A percentile compares a stretch with the other conserved stretches of the same genome.
Evolutionary conservation across 495 filamentous ascomycete genomes (phyloP).

Genomic region (Penicillium coffeae): DNA sequence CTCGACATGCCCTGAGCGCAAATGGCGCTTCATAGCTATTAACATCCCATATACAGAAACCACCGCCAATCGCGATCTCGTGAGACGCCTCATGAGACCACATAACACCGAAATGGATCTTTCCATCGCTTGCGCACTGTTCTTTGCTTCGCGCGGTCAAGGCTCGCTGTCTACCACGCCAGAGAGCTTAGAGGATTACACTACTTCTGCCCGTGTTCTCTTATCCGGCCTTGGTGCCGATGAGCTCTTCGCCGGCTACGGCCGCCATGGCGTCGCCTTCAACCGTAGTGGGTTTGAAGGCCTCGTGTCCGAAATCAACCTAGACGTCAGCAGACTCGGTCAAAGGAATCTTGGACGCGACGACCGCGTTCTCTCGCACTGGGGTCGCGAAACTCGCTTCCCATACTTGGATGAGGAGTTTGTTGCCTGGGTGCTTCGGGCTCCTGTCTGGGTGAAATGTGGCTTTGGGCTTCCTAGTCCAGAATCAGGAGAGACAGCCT

Average conservation of each 20-base stretch:
- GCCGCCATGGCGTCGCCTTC: constrained; percentile 76
- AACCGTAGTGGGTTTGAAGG: constrained; percentile 59
- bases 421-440: constrained; percentile 70
- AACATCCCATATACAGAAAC: constrained; percentile 80
- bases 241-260: constrained; percentile 93
- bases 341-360: constrained; percentile 93
- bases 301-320: constrained; percentile 76
- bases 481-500: constrained; percentile 2
- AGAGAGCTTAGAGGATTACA: constrained; percentile 40
- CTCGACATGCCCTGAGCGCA: constrained; percentile 63
- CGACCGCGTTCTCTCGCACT: constrained; percentile 84
- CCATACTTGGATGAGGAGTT: constrained; percentile 88
- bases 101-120: constrained; percentile 99
- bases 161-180: constrained; percentile 36
- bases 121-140: constrained; percentile 89
- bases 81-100: constrained; percentile 77
- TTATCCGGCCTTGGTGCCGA: constrained; percentile 93
- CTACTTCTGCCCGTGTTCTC: constrained; percentile 73
- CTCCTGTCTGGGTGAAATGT: constrained; percentile 79
- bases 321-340: constrained; percentile 83
- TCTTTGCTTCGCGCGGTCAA: constrained; percentile 82
- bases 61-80: constrained; percentile 58
- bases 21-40: constrained; percentile 78
- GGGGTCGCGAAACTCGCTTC: constrained; percentile 88
- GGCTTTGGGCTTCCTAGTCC: constrained; percentile 54